Evolutionary conservation across 148 eudicot species (phyloP).

Genomic region (Vaccinium macrocarpon): DNA sequence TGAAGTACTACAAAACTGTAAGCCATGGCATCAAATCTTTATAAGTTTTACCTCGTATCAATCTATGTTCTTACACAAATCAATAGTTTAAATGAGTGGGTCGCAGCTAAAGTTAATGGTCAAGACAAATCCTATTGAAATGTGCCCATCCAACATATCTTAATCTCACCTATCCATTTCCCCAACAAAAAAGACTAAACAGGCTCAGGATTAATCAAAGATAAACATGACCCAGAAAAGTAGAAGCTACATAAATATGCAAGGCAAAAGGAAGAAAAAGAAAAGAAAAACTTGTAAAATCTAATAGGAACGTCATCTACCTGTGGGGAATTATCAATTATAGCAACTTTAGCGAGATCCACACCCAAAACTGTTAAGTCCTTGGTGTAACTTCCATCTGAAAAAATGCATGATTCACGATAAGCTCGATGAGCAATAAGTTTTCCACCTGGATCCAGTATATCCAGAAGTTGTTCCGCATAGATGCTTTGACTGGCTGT

Average conservation of each 20-base stretch:
- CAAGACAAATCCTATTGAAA: background rate
- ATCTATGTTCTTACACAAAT: background rate
- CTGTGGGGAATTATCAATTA: constrained; percentile 95
- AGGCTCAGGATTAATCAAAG: background rate
- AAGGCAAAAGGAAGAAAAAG: background rate
- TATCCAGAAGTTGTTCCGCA: constrained; percentile 81
- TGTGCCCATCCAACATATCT: constrained; percentile 4
- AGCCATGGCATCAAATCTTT: background rate
- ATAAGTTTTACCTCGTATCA: background rate
- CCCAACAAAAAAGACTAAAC: background rate
- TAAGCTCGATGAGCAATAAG: constrained; percentile 74
- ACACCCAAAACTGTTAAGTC: constrained; percentile 93
- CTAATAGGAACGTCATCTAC: constrained; percentile 31
- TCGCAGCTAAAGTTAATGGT: background rate
- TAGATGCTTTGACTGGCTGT: constrained; percentile 98
- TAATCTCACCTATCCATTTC: background rate
- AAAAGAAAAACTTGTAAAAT: constrained; percentile 9
- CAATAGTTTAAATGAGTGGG: background rate
- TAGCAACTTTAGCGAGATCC: constrained; percentile 89
- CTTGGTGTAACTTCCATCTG: constrained; percentile 83
- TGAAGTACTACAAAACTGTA: background rate
- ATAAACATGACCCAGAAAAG: background rate
- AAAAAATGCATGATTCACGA: constrained; percentile 88
- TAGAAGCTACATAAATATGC: background rate
- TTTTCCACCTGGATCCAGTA: constrained; percentile 81